Percentiles rank a stretch among this genome's conserved stretches.
These are phyloP conservation scores for Sparassis latifolia DNA, from an alignment of 1,284 basidiomycete species.

Conservation along the genomic window DNA sequence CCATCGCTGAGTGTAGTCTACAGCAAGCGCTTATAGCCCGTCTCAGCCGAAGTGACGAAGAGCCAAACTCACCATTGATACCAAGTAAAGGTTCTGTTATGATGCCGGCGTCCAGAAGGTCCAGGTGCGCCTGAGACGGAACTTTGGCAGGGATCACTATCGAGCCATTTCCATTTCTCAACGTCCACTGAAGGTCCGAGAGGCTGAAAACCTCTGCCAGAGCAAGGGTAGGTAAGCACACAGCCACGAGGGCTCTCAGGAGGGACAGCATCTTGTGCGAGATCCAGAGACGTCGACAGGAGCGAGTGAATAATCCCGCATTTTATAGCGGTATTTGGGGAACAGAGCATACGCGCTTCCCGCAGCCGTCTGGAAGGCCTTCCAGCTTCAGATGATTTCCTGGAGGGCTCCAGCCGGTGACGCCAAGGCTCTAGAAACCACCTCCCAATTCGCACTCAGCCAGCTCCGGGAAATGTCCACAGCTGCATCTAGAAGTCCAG, in stretches of 20 bases:
- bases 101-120: constrained; percentile 43
- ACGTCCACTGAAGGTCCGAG: constrained; percentile 41
- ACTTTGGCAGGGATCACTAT: constrained; percentile 46
- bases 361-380: no score
- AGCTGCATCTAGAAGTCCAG: no score
- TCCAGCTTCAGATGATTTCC: no score
- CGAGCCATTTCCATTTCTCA: constrained; percentile 47
- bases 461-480: no score
- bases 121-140: constrained; percentile 50
- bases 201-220: constrained; percentile 36
- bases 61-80: constrained; percentile 36
- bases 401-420: no score
- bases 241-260: constrained; percentile 6
- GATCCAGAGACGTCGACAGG: not conserved
- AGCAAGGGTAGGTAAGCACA: constrained; percentile 15
- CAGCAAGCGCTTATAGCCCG: not conserved
- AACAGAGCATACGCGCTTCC: no score
- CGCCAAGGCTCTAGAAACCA: no score
- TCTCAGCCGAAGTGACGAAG: not conserved
- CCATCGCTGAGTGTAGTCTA: constrained; percentile 54
- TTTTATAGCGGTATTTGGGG: no score
- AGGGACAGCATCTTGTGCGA: constrained; percentile 2
- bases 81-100: constrained; percentile 51
- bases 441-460: no score
- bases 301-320: no score